phyloP scores from a whole-genome alignment of 306 rosid genomes.

The Prinsepia uniflora region DNA sequence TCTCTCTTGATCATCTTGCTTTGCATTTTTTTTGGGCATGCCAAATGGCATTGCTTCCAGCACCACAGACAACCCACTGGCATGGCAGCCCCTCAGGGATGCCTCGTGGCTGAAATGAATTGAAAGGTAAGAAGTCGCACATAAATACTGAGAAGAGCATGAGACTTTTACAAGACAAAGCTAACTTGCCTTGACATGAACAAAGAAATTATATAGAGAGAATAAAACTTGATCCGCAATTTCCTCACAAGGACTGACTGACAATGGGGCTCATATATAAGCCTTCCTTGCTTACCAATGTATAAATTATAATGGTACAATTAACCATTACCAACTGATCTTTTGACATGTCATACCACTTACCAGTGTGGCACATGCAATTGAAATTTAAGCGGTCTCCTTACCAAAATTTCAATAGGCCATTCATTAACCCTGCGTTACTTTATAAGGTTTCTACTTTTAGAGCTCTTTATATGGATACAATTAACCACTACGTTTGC shows the following conservation, averaged over 20 bases:
- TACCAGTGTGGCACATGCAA: neutral
- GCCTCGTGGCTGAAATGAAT: neutral
- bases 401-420: too few relatives aligned
- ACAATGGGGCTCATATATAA: neutral
- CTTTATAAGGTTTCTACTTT: too few relatives aligned
- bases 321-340: neutral
- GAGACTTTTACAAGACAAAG: neutral
- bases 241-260: neutral
- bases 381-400: too few relatives aligned
- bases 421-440: too few relatives aligned
- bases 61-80: neutral
- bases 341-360: neutral
- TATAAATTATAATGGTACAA: neutral
- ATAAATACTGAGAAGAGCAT: neutral
- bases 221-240: neutral
- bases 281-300: neutral
- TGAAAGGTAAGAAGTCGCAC: neutral
- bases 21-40: neutral
- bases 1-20: neutral
- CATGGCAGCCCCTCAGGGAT: neutral
- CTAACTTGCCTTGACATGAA: neutral
- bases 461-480: neutral
- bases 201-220: neutral
- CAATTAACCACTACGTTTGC: neutral
- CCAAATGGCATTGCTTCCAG: neutral